phyloP scores from a whole-genome alignment of 176 grass and related monocot genomes.

The Oryza punctata region DNA sequence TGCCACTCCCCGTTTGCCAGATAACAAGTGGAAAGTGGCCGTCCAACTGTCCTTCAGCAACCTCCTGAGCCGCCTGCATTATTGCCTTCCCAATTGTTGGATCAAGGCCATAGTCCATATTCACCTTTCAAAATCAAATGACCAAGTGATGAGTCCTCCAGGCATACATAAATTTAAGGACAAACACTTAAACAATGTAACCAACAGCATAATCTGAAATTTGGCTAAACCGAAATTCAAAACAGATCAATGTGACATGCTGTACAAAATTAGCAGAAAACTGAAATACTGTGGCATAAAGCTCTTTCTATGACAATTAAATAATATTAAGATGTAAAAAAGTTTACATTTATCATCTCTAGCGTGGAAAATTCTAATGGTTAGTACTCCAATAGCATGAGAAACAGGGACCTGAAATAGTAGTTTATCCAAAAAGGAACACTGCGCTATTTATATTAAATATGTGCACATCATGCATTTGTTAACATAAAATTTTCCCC shows the following conservation, averaged over 20 bases:
- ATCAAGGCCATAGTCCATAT: conserved; percentile 93
- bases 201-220: background rate
- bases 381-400: no score
- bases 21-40: conserved; percentile 98
- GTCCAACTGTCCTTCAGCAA: conserved; percentile 79
- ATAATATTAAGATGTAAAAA: background rate
- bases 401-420: background rate
- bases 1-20: conserved; percentile 98
- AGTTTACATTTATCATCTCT: background rate
- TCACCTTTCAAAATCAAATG: conserved; percentile 60
- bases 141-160: conserved; percentile 24
- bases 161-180: conserved; percentile 20
- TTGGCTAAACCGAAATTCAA: background rate
- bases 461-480: background rate
- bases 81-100: conserved; percentile 81
- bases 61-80: conserved; percentile 87
- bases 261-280: background rate
- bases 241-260: background rate
- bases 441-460: no score
- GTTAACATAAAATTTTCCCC: background rate
- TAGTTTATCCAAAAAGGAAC: background rate
- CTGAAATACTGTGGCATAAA: background rate
- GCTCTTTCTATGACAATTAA: background rate
- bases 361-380: background rate
- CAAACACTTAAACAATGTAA: conserved; percentile 12